Conservation (phyloP, 1,139 yeast species). For the Sugiyamaella neomexicana region DNA sequence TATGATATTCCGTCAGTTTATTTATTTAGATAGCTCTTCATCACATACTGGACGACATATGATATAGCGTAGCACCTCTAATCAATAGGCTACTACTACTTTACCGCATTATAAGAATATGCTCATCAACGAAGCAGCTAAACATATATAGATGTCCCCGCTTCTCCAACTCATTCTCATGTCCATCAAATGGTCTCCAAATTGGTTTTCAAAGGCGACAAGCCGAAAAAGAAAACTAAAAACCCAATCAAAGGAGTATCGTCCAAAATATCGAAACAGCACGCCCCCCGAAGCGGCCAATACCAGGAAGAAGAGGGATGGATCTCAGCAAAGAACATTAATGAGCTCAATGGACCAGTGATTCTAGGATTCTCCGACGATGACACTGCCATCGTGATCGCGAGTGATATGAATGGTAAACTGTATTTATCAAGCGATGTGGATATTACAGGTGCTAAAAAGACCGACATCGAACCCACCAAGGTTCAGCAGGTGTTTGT, state of each 20-base stretch:
- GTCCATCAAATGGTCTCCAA: slow-evolving; percentile 46
- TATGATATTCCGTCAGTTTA: too few species aligned
- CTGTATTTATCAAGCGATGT: slow-evolving; percentile 31
- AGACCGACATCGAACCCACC: slow-evolving; percentile 41
- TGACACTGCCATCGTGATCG: slow-evolving; percentile 28
- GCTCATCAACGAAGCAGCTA: neutral
- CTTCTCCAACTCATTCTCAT: neutral
- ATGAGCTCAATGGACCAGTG: slow-evolving; percentile 45
- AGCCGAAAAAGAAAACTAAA: slow-evolving; percentile 32
- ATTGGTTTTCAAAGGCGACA: slow-evolving; percentile 48
- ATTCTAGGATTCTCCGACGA: slow-evolving; percentile 31
- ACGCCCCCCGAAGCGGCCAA: slow-evolving; percentile 8
- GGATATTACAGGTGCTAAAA: slow-evolving; percentile 21
- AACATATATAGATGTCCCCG: neutral
- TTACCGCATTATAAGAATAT: slow-evolving; percentile 1
- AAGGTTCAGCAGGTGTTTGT: slow-evolving; percentile 45
- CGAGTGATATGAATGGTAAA: slow-evolving; percentile 30
- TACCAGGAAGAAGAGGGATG: slow-evolving; percentile 37
- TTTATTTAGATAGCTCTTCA: too few species aligned
- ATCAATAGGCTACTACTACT: too few species aligned
- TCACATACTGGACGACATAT: too few species aligned
- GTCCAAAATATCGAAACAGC: slow-evolving; percentile 3
- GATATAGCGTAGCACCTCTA: too few species aligned
- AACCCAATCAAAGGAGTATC: neutral
- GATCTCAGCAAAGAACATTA: slow-evolving; percentile 39